These are phyloP conservation scores for Panaeolus papilionaceus DNA, from an alignment of 768 basidiomycete species.

Conservation along the genomic window DNA sequence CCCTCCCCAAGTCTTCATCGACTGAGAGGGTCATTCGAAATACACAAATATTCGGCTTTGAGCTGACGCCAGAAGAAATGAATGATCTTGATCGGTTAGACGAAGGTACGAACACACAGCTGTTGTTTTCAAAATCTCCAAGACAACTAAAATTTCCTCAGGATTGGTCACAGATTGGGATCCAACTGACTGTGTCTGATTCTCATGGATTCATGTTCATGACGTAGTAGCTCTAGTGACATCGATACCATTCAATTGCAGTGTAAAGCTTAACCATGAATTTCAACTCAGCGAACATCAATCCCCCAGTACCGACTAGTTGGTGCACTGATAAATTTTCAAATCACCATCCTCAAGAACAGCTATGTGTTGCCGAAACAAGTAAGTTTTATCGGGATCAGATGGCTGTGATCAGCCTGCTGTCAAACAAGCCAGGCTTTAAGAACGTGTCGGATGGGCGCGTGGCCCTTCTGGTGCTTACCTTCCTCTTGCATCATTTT, in stretches of 20 bases:
- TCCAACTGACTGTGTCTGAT: slow-evolving; percentile 28
- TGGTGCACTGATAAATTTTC: slow-evolving; percentile 4
- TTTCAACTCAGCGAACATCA: not conserved
- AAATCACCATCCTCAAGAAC: not conserved
- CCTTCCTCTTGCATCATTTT: not conserved
- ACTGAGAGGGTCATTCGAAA: slow-evolving; percentile 62
- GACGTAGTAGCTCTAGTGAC: not conserved
- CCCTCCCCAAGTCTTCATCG: slow-evolving; percentile 69
- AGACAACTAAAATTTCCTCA: slow-evolving; percentile 22
- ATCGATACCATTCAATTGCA: not conserved
- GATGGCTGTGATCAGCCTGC: not conserved
- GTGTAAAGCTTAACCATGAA: slow-evolving; percentile 7
- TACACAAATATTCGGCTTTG: slow-evolving; percentile 67
- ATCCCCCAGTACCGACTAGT: not conserved
- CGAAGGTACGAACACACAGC: slow-evolving; percentile 44
- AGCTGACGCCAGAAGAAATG: slow-evolving; percentile 57
- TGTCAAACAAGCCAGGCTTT: not conserved
- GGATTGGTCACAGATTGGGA: slow-evolving; percentile 53
- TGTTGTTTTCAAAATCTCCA: not conserved
- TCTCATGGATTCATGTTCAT: not conserved
- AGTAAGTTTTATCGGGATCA: not conserved
- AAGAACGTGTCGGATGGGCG: slow-evolving; percentile 1
- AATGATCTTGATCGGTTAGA: slow-evolving; percentile 56
- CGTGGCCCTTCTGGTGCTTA: not conserved
- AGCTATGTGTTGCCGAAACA: not conserved